phyloP scores from a whole-genome alignment of 2,329 filamentous ascomycete genomes.

The Leptographium lundbergii region DNA sequence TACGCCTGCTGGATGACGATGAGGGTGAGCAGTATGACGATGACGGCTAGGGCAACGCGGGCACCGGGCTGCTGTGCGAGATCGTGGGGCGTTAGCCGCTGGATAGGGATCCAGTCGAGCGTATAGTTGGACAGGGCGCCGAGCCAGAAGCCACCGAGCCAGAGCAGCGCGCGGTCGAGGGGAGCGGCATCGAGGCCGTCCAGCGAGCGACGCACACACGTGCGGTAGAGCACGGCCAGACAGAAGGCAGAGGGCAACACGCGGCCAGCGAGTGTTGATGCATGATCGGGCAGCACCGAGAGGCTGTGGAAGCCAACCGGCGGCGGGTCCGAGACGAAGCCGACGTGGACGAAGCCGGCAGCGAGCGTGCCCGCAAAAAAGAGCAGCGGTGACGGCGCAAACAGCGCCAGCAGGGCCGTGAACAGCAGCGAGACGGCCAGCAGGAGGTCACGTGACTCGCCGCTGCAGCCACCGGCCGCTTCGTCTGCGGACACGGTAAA shows the following conservation, averaged over 20 bases:
- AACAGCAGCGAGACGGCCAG: conserved; percentile 76
- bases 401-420: conserved; percentile 64
- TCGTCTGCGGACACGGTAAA: conserved; percentile 53
- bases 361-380: conserved; percentile 80
- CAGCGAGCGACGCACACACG: conserved; percentile 61
- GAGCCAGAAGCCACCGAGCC: conserved; percentile 83
- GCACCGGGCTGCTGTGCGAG: conserved; percentile 82
- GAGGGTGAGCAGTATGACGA: conserved; percentile 55
- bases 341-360: conserved; percentile 83
- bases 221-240: conserved; percentile 76
- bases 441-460: conserved; percentile 75
- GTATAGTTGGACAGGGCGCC: conserved; percentile 95
- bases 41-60: conserved; percentile 64
- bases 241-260: conserved; percentile 82
- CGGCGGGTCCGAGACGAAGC: conserved; percentile 79
- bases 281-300: conserved; percentile 28
- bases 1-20: conserved; percentile 68
- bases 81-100: conserved; percentile 82
- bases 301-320: conserved; percentile 49
- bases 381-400: conserved; percentile 62
- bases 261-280: conserved; percentile 67
- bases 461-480: conserved; percentile 49
- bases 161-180: conserved; percentile 79
- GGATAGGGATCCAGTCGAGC: conserved; percentile 84
- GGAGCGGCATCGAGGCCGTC: conserved; percentile 58